Conservation (phyloP, 352 stramenopile genomes). For the Pythium vanterpoolii region DNA sequence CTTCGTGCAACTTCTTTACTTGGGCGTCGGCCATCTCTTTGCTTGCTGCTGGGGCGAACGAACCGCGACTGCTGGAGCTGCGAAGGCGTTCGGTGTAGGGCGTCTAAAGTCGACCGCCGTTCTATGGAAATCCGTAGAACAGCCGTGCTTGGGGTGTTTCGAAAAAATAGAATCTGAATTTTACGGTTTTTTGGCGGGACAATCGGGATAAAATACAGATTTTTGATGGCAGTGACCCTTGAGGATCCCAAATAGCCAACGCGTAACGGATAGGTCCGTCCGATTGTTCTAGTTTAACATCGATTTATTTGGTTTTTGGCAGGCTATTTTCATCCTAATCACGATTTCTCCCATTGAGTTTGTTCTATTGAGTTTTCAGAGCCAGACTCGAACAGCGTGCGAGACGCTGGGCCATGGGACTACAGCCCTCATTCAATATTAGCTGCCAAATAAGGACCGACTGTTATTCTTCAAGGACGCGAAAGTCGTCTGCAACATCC, state of each 20-base stretch:
- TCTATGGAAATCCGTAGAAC: slow-evolving; percentile 5
- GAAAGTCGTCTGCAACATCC: neutral
- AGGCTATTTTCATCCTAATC: neutral
- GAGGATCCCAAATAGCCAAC: too few relatives aligned
- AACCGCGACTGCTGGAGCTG: neutral
- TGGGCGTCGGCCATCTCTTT: slow-evolving; percentile 44
- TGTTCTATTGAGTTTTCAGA: neutral
- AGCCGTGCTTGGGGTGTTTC: neutral
- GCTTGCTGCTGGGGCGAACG: neutral
- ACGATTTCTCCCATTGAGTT: neutral
- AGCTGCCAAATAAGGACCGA: neutral
- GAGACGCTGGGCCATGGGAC: too few relatives aligned
- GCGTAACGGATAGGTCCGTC: neutral
- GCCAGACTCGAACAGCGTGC: too few relatives aligned
- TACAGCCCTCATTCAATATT: neutral
- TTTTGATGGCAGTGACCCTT: too few relatives aligned
- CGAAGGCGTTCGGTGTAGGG: neutral
- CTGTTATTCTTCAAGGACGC: neutral
- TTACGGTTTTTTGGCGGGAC: neutral
- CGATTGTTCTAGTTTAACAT: neutral
- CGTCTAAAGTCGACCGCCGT: slow-evolving; percentile 2
- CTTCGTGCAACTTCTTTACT: slow-evolving; percentile 77
- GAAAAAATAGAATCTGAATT: neutral
- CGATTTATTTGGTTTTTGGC: neutral
- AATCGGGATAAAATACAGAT: neutral